These are phyloP conservation scores for Coemansia sp. DNA, from an alignment of 192 early-diverging fungal genomes.

Conservation along the genomic window DNA sequence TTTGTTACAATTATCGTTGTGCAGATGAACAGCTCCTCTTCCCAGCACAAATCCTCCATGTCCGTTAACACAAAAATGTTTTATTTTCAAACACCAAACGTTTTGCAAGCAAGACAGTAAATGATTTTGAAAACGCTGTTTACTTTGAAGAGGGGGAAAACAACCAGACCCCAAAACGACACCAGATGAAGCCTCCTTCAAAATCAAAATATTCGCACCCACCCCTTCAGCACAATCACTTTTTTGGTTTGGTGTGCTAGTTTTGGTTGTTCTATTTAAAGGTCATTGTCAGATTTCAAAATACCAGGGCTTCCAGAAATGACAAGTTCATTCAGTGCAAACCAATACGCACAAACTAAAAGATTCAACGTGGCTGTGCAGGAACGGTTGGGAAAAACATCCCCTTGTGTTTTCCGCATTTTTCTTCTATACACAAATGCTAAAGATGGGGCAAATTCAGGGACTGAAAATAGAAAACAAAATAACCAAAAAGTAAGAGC, in stretches of 20 bases:
- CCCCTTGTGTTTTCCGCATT: neutral
- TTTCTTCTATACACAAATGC: neutral
- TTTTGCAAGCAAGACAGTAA: too few species aligned
- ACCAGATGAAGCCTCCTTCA: too few species aligned
- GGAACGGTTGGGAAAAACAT: neutral
- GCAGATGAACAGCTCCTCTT: too few species aligned
- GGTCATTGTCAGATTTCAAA: constrained; percentile 2
- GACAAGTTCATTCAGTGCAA: neutral
- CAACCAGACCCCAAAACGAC: too few species aligned
- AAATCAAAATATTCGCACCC: neutral
- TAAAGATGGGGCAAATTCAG: neutral
- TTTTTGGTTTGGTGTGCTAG: neutral
- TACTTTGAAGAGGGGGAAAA: too few species aligned
- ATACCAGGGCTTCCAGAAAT: neutral
- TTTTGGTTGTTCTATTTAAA: neutral
- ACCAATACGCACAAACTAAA: neutral
- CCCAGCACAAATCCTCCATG: too few species aligned
- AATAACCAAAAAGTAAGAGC: neutral
- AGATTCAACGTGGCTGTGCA: constrained; percentile 9
- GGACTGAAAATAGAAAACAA: constrained; percentile 3
- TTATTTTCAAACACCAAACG: too few species aligned
- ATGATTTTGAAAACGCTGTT: too few species aligned
- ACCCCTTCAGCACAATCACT: neutral
- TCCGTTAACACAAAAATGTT: too few species aligned
- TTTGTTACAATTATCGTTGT: too few species aligned